A percentile compares a stretch with the other conserved stretches of the same genome.
Evolutionary conservation across 805 yeast genomes (phyloP).

Genomic region (Metschnikowia baotianmanensis): DNA sequence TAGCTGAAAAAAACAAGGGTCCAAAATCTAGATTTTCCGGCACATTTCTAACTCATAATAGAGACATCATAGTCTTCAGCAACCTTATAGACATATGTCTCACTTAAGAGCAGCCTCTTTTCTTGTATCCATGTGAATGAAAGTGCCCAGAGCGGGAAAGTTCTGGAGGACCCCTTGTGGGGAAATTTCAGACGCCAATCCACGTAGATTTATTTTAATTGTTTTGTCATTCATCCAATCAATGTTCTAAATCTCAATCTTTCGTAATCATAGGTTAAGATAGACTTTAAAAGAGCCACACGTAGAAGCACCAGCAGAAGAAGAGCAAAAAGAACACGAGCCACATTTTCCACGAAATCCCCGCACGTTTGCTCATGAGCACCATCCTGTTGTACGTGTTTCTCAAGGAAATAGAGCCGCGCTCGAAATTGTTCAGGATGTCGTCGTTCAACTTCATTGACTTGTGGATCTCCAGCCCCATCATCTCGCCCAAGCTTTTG

Average conservation of each 20-base stretch:
- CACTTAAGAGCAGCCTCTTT: no score
- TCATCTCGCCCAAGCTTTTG: constrained; percentile 39
- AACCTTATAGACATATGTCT: no score
- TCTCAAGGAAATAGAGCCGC: constrained; percentile 39
- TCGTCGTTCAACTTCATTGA: constrained; percentile 41
- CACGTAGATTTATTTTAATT: no score
- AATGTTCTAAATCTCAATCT: not conserved
- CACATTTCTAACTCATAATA: no score
- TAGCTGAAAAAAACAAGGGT: not conserved
- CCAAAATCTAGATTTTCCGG: not conserved
- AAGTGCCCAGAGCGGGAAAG: no score
- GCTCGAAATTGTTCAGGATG: constrained; percentile 38
- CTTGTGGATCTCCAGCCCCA: constrained; percentile 46
- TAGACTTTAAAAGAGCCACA: constrained; percentile 34
- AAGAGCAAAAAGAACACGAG: constrained; percentile 36
- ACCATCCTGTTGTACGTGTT: constrained; percentile 44
- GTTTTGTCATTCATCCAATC: not conserved
- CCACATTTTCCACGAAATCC: constrained; percentile 47
- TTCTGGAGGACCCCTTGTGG: no score
- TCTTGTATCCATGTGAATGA: no score
- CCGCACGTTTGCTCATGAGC: constrained; percentile 45
- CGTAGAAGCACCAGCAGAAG: constrained; percentile 39
- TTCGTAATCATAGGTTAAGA: no score
- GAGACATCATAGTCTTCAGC: no score
- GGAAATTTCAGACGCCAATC: no score